Evolutionary conservation across 2,329 filamentous ascomycete species (phyloP).

Genomic region (Simplicillium sp.): DNA sequence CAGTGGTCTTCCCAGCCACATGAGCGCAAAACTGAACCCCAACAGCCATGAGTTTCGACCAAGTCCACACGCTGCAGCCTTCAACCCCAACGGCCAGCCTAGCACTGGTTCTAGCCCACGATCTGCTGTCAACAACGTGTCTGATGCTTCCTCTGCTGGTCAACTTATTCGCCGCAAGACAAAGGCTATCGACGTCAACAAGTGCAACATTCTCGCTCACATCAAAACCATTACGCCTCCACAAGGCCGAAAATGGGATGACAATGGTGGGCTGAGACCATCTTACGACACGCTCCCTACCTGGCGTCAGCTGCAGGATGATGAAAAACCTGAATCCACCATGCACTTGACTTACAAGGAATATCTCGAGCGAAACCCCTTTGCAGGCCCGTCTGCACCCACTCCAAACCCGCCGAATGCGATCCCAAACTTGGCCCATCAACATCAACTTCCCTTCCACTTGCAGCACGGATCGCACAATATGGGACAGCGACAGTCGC

Average conservation of each 20-base stretch:
- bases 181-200: slow-evolving; percentile 60
- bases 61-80: slow-evolving; percentile 68
- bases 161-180: slow-evolving; percentile 62
- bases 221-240: slow-evolving; percentile 45
- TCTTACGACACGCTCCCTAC: slow-evolving; percentile 78
- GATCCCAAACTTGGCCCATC: slow-evolving; percentile 66
- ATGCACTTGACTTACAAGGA: slow-evolving; percentile 63
- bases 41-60: slow-evolving; percentile 75
- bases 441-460: slow-evolving; percentile 76
- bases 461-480: slow-evolving; percentile 65
- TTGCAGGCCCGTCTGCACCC: slow-evolving; percentile 46
- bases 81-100: slow-evolving; percentile 61
- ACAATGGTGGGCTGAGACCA: slow-evolving; percentile 74
- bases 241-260: slow-evolving; percentile 52
- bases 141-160: slow-evolving; percentile 20
- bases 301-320: slow-evolving; percentile 66
- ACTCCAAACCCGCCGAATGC: slow-evolving; percentile 62
- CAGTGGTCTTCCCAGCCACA: slow-evolving; percentile 39
- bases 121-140: slow-evolving; percentile 44
- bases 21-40: slow-evolving; percentile 51
- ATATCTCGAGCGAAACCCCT: slow-evolving; percentile 63
- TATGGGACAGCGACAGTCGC: slow-evolving; percentile 58
- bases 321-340: slow-evolving; percentile 59
- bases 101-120: slow-evolving; percentile 66
- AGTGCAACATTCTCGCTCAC: slow-evolving; percentile 46